Evolutionary conservation across 2,329 filamentous ascomycete genomes (phyloP).

Genomic region (Colletotrichum graminicola): DNA sequence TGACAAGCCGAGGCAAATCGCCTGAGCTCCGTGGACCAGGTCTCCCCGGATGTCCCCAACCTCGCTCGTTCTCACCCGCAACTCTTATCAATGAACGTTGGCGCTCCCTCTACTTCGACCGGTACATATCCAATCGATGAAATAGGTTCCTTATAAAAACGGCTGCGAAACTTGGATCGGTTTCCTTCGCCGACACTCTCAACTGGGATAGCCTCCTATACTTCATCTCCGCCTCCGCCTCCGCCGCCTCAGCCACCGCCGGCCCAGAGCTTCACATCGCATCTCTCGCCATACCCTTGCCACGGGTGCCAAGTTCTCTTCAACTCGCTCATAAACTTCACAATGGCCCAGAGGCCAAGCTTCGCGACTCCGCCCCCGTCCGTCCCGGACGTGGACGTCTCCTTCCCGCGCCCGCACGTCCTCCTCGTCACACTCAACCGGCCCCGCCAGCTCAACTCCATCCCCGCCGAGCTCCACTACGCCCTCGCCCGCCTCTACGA

Average conservation of each 20-base stretch:
- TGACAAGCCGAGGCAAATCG: conserved; percentile 25
- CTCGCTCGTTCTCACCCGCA: not conserved
- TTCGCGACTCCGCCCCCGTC: conserved; percentile 24
- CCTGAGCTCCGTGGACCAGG: not conserved
- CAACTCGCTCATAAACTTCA: not conserved
- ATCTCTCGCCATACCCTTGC: not conserved
- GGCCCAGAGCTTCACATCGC: not conserved
- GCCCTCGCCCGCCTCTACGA: conserved; percentile 58
- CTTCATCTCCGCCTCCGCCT: not conserved
- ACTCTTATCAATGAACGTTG: not conserved
- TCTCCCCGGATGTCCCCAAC: conserved; percentile 16
- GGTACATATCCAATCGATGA: not conserved
- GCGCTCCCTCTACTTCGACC: not conserved
- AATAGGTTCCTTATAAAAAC: too few species aligned
- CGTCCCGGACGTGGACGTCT: conserved; percentile 47
- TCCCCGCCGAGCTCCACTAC: conserved; percentile 62
- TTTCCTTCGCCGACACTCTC: not conserved
- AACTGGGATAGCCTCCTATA: not conserved
- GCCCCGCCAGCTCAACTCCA: conserved; percentile 68
- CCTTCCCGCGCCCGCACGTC: conserved; percentile 66
- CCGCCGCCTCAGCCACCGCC: not conserved
- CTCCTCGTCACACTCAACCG: conserved; percentile 72
- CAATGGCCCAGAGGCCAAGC: conserved; percentile 12
- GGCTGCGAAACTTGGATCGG: not conserved
- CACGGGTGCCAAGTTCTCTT: not conserved